phyloP scores from a whole-genome alignment of 2,329 filamentous ascomycete genomes.

The Eutypella sp. region DNA sequence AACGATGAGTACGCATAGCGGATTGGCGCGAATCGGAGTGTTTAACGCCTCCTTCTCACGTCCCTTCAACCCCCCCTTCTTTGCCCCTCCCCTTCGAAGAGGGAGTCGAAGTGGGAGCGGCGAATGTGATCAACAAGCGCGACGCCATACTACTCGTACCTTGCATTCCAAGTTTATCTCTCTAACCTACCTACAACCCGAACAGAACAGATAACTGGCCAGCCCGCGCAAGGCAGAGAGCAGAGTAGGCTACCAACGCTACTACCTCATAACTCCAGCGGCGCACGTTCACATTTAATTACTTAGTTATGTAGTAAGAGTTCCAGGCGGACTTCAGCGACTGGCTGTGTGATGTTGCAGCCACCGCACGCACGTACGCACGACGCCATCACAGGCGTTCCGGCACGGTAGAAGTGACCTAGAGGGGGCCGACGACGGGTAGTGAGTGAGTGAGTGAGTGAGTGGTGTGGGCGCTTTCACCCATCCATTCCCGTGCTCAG shows the following conservation, averaged over 20 bases:
- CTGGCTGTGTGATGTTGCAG: slow-evolving; percentile 28
- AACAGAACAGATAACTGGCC: slow-evolving; percentile 15
- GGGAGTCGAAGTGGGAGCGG: no score
- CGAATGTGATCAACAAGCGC: slow-evolving; percentile 15
- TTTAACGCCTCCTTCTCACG: slow-evolving; percentile 1
- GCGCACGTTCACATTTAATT: no score
- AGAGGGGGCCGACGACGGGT: no score
- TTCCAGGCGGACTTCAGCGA: slow-evolving; percentile 21
- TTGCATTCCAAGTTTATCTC: slow-evolving; percentile 17
- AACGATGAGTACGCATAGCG: not conserved
- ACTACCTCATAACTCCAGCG: no score
- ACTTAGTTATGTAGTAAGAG: no score
- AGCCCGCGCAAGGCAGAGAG: no score
- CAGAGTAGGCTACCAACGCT: slow-evolving; percentile 17
- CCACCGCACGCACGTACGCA: no score
- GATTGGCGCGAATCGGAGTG: slow-evolving; percentile 1
- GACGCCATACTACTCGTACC: slow-evolving; percentile 18
- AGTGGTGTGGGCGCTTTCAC: slow-evolving; percentile 26
- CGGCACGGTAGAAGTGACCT: no score
- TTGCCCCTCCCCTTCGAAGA: no score
- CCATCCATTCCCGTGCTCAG: slow-evolving; percentile 19
- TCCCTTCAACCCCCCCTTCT: no score
- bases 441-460: slow-evolving; percentile 21
- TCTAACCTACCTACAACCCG: slow-evolving; percentile 3
- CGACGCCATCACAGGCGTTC: slow-evolving; percentile 13